Conservation (phyloP, 371 early-diverging fungal species). For the Umbelopsis sp. region DNA sequence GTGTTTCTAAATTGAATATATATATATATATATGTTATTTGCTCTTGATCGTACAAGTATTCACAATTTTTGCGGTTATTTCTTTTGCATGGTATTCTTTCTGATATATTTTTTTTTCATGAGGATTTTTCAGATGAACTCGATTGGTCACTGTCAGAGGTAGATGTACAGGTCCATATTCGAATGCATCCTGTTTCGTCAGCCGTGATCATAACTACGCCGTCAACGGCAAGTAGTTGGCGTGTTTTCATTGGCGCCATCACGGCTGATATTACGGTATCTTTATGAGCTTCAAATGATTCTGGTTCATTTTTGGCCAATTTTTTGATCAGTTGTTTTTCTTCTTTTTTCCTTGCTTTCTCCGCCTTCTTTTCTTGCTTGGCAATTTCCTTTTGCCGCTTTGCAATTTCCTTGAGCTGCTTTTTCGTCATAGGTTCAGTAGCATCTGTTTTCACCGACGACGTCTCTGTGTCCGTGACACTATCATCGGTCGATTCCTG, state of each 20-base stretch:
- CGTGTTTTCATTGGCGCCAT: constrained; percentile 5
- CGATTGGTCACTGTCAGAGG: not conserved
- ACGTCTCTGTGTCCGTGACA: not conserved
- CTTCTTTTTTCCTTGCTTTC: constrained; percentile 3
- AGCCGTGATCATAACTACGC: not conserved
- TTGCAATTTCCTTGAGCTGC: constrained; percentile 3
- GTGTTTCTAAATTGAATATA: too few relatives aligned
- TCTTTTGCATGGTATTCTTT: not conserved
- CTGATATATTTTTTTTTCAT: not conserved
- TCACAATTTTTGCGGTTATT: not conserved
- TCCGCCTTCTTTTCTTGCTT: constrained; percentile 6
- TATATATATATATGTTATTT: too few relatives aligned
- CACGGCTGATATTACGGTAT: constrained; percentile 10
- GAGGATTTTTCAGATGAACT: constrained; percentile 8
- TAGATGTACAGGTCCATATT: constrained; percentile 3
- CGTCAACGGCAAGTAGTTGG: not conserved
- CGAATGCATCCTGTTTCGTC: constrained; percentile 13
- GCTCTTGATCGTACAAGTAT: too few relatives aligned
- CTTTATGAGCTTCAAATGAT: constrained; percentile 3
- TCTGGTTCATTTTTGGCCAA: constrained; percentile 9
- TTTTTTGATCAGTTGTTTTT: constrained; percentile 3
- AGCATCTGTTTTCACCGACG: not conserved
- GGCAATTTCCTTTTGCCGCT: not conserved
- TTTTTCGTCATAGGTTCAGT: not conserved
- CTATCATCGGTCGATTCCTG: not conserved